Conservation (phyloP, 768 basidiomycete species). For the Suillus fuscotomentosus region DNA sequence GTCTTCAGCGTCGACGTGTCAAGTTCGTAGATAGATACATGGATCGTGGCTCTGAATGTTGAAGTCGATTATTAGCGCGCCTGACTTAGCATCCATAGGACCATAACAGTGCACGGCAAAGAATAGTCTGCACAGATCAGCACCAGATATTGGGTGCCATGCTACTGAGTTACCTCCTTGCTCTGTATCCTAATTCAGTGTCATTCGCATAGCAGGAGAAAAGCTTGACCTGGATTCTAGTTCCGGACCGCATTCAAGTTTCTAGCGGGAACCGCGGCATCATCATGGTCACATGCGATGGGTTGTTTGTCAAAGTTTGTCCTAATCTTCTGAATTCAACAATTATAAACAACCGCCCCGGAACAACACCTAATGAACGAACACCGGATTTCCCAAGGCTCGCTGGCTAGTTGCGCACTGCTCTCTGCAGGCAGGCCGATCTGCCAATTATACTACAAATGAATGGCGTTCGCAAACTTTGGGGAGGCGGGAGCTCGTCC, state of each 20-base stretch:
- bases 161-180: too few species aligned
- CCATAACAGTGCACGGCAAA: too few species aligned
- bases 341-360: not conserved
- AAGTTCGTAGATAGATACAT: not conserved
- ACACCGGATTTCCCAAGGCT: constrained; percentile 2
- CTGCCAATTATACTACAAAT: constrained; percentile 29
- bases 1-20: not conserved
- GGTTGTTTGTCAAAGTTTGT: not conserved
- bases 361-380: not conserved
- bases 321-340: not conserved
- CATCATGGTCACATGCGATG: not conserved
- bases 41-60: too few species aligned
- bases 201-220: too few species aligned
- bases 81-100: too few species aligned
- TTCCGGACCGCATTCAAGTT: too few species aligned
- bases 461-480: constrained; percentile 73
- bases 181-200: too few species aligned
- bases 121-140: too few species aligned
- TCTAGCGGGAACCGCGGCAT: too few species aligned
- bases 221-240: too few species aligned
- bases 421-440: not conserved
- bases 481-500: constrained; percentile 40
- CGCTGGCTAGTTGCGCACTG: not conserved
- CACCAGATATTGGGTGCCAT: too few species aligned
- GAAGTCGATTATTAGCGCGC: too few species aligned